A percentile compares a stretch with the other conserved stretches of the same genome.
Evolutionary conservation across 2,329 filamentous ascomycete genomes (phyloP).

Genomic region (Colletotrichum lini): DNA sequence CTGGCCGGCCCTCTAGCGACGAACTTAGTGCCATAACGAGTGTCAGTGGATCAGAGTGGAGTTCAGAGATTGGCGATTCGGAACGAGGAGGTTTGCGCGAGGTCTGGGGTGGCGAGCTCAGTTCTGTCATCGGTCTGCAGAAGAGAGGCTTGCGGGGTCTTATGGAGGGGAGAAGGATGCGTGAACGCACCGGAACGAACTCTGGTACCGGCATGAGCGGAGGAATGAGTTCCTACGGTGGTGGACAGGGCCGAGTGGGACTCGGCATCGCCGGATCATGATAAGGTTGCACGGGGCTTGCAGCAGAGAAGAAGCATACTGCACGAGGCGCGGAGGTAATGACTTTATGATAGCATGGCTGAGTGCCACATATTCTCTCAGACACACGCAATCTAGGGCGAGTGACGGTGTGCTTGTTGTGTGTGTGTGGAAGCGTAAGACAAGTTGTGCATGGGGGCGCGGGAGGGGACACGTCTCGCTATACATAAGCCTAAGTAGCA

Average conservation of each 20-base stretch:
- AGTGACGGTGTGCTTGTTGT: background rate
- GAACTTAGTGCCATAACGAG: constrained; percentile 66
- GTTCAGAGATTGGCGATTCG: constrained; percentile 66
- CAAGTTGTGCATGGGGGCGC: background rate
- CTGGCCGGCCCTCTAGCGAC: constrained; percentile 59
- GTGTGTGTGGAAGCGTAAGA: constrained; percentile 4
- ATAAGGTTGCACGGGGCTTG: constrained; percentile 16
- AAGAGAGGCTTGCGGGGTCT: constrained; percentile 91
- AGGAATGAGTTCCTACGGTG: constrained; percentile 45
- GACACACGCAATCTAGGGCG: background rate
- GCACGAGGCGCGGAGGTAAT: constrained; percentile 31
- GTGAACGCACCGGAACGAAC: constrained; percentile 74
- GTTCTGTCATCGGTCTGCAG: constrained; percentile 93
- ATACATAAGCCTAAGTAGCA: background rate
- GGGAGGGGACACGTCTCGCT: background rate
- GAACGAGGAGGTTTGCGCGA: constrained; percentile 68
- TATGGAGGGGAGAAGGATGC: constrained; percentile 92
- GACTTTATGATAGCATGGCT: constrained; percentile 40
- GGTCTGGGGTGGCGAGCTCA: constrained; percentile 85
- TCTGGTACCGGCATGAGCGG: constrained; percentile 44
- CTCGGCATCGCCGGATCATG: constrained; percentile 67
- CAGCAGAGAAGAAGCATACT: background rate
- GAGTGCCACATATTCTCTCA: constrained; percentile 23
- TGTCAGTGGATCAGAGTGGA: constrained; percentile 69
- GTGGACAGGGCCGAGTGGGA: constrained; percentile 58